Evolutionary conservation across 2,329 filamentous ascomycete genomes (phyloP).

Genomic region (Exophiala bonariae): DNA sequence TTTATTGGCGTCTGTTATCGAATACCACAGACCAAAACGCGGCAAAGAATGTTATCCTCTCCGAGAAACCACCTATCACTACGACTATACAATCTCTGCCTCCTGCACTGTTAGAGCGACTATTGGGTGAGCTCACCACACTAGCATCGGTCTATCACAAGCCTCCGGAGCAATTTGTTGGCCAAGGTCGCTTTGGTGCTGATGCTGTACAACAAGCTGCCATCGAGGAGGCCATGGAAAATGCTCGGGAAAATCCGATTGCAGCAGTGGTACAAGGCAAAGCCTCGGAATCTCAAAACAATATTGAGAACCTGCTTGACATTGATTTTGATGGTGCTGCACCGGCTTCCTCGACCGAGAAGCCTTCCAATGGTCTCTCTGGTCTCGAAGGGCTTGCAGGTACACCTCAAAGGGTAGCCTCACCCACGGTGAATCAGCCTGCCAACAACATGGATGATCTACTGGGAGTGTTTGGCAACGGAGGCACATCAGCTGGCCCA

Average conservation of each 20-base stretch:
- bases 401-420: conserved; percentile 51
- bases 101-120: conserved; percentile 77
- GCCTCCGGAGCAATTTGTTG: conserved; percentile 95
- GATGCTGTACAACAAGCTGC: conserved; percentile 93
- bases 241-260: conserved; percentile 90
- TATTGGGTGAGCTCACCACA: conserved; percentile 90
- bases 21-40: conserved; percentile 76
- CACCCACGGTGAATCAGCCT: conserved; percentile 41
- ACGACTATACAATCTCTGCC: conserved; percentile 92
- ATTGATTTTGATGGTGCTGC: conserved; percentile 94
- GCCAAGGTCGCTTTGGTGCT: conserved; percentile 88
- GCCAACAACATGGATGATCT: conserved; percentile 74
- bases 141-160: conserved; percentile 98
- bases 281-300: conserved; percentile 60
- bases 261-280: conserved; percentile 68
- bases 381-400: conserved; percentile 60
- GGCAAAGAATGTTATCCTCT: conserved; percentile 90
- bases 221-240: conserved; percentile 92
- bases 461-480: conserved; percentile 66
- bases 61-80: conserved; percentile 89
- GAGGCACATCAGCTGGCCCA: conserved; percentile 34
- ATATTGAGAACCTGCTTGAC: conserved; percentile 91
- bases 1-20: conserved; percentile 96
- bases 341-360: conserved; percentile 77
- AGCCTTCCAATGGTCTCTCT: conserved; percentile 63